Base-by-base conservation (phyloP, 805 yeast genomes). In the Komagataella pseudopastoris region DNA sequence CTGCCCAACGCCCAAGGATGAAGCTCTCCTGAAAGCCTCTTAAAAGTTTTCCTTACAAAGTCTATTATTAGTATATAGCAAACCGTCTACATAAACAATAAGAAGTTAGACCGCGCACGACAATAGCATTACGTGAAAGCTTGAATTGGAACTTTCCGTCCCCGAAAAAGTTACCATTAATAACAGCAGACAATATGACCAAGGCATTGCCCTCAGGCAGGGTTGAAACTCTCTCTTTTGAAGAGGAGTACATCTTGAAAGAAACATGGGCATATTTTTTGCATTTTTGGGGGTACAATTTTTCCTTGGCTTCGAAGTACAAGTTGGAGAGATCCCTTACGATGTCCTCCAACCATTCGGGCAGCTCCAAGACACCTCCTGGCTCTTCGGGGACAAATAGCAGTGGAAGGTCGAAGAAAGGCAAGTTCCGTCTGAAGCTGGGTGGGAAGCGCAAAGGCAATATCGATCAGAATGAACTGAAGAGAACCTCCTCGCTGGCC, bases 211-310 rank as follows among this genome's bases (percentile, higher is more conserved):
- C 67, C 3, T 61, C 68, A 5, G 80, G 81, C 5, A 70, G 77
- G 55, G 68, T 71, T 46, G 70, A 68, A 52, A 69, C 75, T 2
- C 61, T 80, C 36, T 71, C 76, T 3, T 57, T 66, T 1, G 84
- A 82, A 22, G 81, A 85, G 62, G 90, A 85, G 59, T 59, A 74
- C 50, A 71, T 74, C 17, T 66, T 85, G 60, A 86, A 86, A 63
- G 87, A 83, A 59, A 72, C 76, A 4, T 86, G 90, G 89, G 80
- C 83, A 49, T 74, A 80, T 58, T 59, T 80, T 48, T 68, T 85
- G 56, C 78, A 77, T 56, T 76, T 70, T 53, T 73, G 82, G 73
- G 88, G 87, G 4, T 70, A 75, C 58, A 62, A 57, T 0, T 54
- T 76, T 17, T 58, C 47, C 24, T 18, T 45, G 10, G 30, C 47